phyloP scores from a whole-genome alignment of 768 basidiomycete species.

The Tricholomella constricta region DNA sequence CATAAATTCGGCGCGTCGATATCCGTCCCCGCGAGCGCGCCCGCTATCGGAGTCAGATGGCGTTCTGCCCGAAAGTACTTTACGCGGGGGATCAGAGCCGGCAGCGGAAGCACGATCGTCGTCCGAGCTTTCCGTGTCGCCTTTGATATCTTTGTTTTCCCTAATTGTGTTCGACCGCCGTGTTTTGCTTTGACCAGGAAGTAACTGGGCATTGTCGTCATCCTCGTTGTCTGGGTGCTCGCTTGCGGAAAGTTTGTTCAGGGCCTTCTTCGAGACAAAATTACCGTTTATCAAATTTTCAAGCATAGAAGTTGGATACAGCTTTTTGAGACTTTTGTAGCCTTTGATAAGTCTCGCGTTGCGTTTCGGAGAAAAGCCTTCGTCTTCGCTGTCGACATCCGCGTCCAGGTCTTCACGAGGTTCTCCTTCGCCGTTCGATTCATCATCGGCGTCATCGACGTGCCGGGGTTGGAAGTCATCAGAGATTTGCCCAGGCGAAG shows the following conservation, averaged over 20 bases:
- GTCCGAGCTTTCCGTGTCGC: constrained; percentile 66
- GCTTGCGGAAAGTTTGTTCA: constrained; percentile 10
- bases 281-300: constrained; percentile 30
- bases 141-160: constrained; percentile 45
- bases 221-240: constrained; percentile 29
- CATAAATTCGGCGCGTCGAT: constrained; percentile 24
- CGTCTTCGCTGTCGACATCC: neutral
- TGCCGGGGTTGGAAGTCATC: neutral
- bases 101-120: constrained; percentile 19
- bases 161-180: constrained; percentile 34
- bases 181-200: constrained; percentile 54
- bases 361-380: too few species aligned
- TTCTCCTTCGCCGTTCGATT: neutral
- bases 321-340: constrained; percentile 10
- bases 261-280: constrained; percentile 12
- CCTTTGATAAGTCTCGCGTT: too few species aligned
- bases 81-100: constrained; percentile 3
- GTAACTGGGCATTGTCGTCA: constrained; percentile 37
- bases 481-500: neutral
- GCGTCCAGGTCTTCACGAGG: neutral
- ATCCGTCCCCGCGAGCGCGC: constrained; percentile 4
- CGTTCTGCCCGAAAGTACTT: neutral
- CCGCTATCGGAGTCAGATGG: constrained; percentile 4
- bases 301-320: constrained; percentile 61
- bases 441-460: neutral